phyloP scores from a whole-genome alignment of 352 stramenopile genomes.

The Globisporangium echinulatum region DNA sequence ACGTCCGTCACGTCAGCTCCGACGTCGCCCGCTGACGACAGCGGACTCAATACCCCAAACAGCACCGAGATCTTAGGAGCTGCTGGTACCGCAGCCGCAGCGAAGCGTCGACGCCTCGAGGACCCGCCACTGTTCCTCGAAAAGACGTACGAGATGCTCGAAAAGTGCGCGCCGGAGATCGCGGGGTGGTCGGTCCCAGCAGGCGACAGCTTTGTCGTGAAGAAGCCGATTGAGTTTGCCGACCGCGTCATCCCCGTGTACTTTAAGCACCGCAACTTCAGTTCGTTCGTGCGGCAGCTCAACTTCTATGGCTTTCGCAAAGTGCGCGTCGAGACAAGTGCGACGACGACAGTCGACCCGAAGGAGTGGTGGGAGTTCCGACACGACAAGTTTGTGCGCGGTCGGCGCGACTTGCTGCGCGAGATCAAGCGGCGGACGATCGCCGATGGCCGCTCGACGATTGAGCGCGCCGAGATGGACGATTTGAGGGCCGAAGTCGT shows the following conservation, averaged over 20 bases:
- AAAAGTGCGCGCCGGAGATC: constrained; percentile 62
- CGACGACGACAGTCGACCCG: constrained; percentile 27
- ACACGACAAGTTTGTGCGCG: constrained; percentile 78
- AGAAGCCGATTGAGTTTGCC: constrained; percentile 79
- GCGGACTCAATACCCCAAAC: constrained; percentile 22
- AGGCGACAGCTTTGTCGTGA: constrained; percentile 88
- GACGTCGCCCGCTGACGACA: constrained; percentile 27
- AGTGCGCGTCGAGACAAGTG: constrained; percentile 46
- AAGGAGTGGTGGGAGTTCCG: constrained; percentile 84
- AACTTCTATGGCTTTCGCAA: constrained; percentile 91
- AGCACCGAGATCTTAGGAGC: constrained; percentile 13
- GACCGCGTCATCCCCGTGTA: constrained; percentile 85
- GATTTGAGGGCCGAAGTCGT: constrained; percentile 52
- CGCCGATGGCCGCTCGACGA: constrained; percentile 16
- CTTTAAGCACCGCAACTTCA: constrained; percentile 93
- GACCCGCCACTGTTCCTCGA: constrained; percentile 77
- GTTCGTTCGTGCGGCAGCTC: constrained; percentile 89
- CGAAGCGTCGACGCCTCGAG: constrained; percentile 34
- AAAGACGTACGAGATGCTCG: constrained; percentile 89
- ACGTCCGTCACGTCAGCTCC: constrained; percentile 26
- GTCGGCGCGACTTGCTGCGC: constrained; percentile 53
- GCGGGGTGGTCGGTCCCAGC: constrained; percentile 62
- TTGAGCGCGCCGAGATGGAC: constrained; percentile 70
- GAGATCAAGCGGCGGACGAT: constrained; percentile 66
- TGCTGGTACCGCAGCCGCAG: neutral